Evolutionary conservation across 106 monocot species (phyloP).

Genomic region (Xerophyta viscosa): DNA sequence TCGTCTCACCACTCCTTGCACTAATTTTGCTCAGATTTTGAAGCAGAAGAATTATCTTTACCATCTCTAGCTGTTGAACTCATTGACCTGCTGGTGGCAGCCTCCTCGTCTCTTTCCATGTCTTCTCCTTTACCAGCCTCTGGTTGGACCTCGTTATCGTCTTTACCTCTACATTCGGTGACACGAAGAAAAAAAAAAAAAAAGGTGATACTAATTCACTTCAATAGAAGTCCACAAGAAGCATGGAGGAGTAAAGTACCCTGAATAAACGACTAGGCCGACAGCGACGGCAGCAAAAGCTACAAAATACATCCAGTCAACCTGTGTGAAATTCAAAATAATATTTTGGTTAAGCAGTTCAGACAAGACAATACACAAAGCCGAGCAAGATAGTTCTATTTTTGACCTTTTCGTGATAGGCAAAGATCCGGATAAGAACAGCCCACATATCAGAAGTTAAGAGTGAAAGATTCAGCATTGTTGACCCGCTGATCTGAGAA

Average conservation of each 20-base stretch:
- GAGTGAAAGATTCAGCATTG: conserved; percentile 91
- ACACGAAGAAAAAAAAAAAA: not conserved
- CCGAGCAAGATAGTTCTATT: not conserved
- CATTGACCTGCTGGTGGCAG: conserved; percentile 1
- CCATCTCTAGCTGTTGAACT: conserved; percentile 17
- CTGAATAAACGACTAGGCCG: conserved; percentile 70
- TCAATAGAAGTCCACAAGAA: too few species aligned
- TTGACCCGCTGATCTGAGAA: conserved; percentile 70
- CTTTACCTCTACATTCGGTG: conserved; percentile 18
- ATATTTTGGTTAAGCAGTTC: not conserved
- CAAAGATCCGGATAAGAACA: conserved; percentile 84
- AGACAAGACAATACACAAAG: not conserved
- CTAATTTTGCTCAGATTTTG: conserved; percentile 7
- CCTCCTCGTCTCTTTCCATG: conserved; percentile 23
- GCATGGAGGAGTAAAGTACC: conserved; percentile 25
- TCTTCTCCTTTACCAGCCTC: conserved; percentile 10
- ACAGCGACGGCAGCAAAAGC: conserved; percentile 59
- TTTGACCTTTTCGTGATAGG: conserved; percentile 77
- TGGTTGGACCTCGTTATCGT: conserved; percentile 6
- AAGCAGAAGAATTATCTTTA: conserved; percentile 18
- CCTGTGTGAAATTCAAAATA: conserved; percentile 25
- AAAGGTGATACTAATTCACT: too few species aligned
- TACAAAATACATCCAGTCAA: conserved; percentile 87
- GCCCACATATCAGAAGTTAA: conserved; percentile 97
- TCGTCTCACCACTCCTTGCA: not conserved